Percentiles rank a stretch among this genome's conserved stretches.
Evolutionary conservation across 1,139 yeast genomes (phyloP).

Genomic region (Zygosaccharomyces sapae): DNA sequence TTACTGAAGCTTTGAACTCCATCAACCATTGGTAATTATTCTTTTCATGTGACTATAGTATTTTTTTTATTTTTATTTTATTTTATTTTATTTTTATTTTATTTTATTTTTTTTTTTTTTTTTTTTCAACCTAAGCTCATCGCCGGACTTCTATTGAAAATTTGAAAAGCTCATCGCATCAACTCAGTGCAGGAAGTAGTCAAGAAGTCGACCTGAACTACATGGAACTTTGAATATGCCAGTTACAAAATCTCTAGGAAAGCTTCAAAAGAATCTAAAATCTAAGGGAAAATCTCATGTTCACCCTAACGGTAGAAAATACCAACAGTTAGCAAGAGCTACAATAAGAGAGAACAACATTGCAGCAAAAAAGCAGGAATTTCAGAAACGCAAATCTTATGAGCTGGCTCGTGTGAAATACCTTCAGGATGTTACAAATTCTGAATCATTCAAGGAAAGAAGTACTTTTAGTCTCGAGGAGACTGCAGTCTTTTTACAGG

Average conservation of each 20-base stretch:
- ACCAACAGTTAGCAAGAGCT: conserved; percentile 81
- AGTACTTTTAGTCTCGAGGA: conserved; percentile 52
- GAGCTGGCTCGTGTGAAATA: conserved; percentile 55
- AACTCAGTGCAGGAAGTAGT: background rate
- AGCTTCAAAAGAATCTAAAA: conserved; percentile 63
- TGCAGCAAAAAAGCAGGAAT: conserved; percentile 50
- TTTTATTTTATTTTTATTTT: too few relatives aligned
- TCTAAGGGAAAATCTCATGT: conserved; percentile 45
- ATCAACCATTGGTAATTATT: conserved; percentile 12
- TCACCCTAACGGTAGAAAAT: conserved; percentile 87
- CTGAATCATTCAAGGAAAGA: conserved; percentile 42
- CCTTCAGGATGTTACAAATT: conserved; percentile 58
- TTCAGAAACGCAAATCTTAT: conserved; percentile 55
- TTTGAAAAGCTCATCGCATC: conserved; percentile 14
- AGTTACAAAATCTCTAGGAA: conserved; percentile 64
- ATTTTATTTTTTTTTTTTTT: too few relatives aligned
- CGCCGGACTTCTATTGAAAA: conserved; percentile 8
- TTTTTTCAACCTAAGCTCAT: background rate
- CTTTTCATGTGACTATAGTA: background rate
- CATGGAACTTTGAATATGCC: conserved; percentile 54
- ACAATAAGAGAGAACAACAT: conserved; percentile 74
- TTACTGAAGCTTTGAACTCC: conserved; percentile 9
- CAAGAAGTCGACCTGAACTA: too few relatives aligned
- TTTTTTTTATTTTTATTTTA: background rate
- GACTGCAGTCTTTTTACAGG: conserved; percentile 55